Evolutionary conservation across 495 filamentous ascomycete species (phyloP).

Genomic region (Aspergillus sclerotiicarbonarius): DNA sequence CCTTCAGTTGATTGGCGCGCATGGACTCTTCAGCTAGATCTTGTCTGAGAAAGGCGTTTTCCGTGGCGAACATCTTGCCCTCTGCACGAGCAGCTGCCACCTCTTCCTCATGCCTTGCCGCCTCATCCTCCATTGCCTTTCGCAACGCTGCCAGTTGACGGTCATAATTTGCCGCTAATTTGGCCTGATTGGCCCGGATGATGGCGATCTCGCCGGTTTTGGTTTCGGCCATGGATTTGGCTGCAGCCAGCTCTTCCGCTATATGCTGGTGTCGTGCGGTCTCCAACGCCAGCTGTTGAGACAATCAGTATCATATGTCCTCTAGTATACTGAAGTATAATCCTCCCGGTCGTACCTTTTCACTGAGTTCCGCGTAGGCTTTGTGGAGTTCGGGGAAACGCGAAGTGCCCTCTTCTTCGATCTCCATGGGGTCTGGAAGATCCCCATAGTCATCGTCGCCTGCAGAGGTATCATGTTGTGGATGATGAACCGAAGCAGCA

Average conservation of each 20-base stretch:
- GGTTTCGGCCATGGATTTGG: conserved; percentile 46
- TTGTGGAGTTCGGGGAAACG: conserved; percentile 4
- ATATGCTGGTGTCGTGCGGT: conserved; percentile 38
- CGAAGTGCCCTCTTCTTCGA: conserved; percentile 14
- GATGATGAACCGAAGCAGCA: conserved; percentile 18
- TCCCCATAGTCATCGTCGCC: conserved; percentile 8
- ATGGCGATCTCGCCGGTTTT: conserved; percentile 69
- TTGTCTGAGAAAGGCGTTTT: conserved; percentile 63
- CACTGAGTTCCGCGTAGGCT: conserved; percentile 26
- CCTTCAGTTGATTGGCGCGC: conserved; percentile 46
- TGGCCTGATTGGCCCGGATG: conserved; percentile 61
- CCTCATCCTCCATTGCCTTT: conserved; percentile 53
- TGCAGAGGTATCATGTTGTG: conserved; percentile 11
- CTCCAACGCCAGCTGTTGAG: conserved; percentile 52
- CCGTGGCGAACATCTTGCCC: conserved; percentile 59
- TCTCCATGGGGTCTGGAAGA: conserved; percentile 15
- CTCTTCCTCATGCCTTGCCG: conserved; percentile 54
- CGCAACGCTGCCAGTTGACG: conserved; percentile 49
- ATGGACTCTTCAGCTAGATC: conserved; percentile 60
- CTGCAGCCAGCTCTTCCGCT: conserved; percentile 45
- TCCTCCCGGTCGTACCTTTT: conserved; percentile 24
- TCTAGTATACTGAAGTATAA: too few species aligned
- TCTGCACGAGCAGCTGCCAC: conserved; percentile 56
- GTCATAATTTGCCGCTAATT: conserved; percentile 55
- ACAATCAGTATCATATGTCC: conserved; percentile 22